Evolutionary conservation across 176 grass and related monocot species (phyloP), one percentile per base, ranked within the genome.

Genomic region (Canna indica): DNA sequence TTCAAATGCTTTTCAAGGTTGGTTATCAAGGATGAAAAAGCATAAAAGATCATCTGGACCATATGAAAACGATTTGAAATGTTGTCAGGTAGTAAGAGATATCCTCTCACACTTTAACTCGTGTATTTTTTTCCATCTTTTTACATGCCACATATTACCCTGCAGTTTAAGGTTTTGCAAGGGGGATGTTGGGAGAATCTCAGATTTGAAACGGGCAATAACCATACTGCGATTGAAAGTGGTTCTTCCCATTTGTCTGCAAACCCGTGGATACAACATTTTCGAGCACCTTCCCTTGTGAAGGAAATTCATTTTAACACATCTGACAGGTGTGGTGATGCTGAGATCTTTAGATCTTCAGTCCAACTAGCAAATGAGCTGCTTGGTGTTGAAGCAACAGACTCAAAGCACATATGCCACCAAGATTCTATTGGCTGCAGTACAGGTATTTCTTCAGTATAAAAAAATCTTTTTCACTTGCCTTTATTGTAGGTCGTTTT

Each of bases 191-290:
- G 85, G 80, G 75, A 86, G 77, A 78, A 86, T 47, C 66, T 80
- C 36, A 86, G 42, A 53, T 80, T 80, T 82, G 83, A 77, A 50
- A 84, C 57, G 61, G 36, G 57, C 20, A 80, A 73, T 10, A 39
- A 47, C 31, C 57, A 70, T 72, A 41, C n/a, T 12, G 56, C 59
- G 31, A 76, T n/a, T 47, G 70, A 42, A 22, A 72, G 4, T 41
- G 84, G 77, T 63, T 77, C 46, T 35, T 18, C 38, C 18, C 34
- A 47, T 45, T 70, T 96, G 2, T 80, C 80, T 66, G 71, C 76
- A 67, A 86, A 47, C 45, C 88, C 83, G 4, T 88, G 88, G 92
- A 84, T 91, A 14, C 69, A 74, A 76, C 88, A 69, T 72, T 88
- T 91, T 44, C 86, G 78, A 32, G 71, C 81, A 0, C 50, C 68